A percentile compares a stretch with the other conserved stretches of the same genome.
Conservation (phyloP, 2,329 filamentous ascomycete genomes). For the Aspergillus eucalypticola region DNA sequence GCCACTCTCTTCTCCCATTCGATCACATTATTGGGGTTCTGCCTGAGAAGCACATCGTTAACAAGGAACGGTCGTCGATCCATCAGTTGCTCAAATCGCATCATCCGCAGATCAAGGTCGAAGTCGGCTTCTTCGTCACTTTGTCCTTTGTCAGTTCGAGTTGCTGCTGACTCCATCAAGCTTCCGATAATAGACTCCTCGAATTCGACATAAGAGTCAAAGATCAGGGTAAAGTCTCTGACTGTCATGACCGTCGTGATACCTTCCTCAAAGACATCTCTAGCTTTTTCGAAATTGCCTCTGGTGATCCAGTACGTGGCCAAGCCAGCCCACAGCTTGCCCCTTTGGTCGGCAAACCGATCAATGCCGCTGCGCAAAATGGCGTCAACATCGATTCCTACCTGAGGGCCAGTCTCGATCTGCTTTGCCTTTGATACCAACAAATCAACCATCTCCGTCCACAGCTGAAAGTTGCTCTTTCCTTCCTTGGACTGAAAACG, state of each 20-base stretch:
- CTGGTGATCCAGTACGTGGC: constrained; percentile 96
- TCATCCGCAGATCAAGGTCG: constrained; percentile 93
- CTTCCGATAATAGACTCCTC: constrained; percentile 93
- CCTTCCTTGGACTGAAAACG: constrained; percentile 89
- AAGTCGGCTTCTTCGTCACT: constrained; percentile 84
- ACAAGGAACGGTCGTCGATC: constrained; percentile 92
- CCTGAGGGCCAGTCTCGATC: constrained; percentile 76
- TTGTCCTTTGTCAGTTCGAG: constrained; percentile 74
- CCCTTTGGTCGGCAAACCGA: constrained; percentile 88
- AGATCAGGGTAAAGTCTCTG: constrained; percentile 92
- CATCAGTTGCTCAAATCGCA: constrained; percentile 98
- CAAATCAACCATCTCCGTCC: constrained; percentile 96
- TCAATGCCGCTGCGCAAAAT: constrained; percentile 91
- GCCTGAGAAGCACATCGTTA: constrained; percentile 90
- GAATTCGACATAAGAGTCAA: constrained; percentile 94
- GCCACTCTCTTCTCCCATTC: constrained; percentile 98
- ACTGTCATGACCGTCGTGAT: constrained; percentile 99
- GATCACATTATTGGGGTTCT: constrained; percentile 92
- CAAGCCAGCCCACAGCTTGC: constrained; percentile 90
- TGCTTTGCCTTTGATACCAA: constrained; percentile 87
- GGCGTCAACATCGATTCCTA: constrained; percentile 83
- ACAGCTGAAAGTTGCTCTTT: constrained; percentile 93
- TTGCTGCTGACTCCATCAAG: constrained; percentile 83
- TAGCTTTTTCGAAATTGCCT: constrained; percentile 86
- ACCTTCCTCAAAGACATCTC: constrained; percentile 93